These are phyloP conservation scores for Colletotrichum sp. DNA, from an alignment of 2,329 filamentous ascomycete genomes.

Conservation along the genomic window DNA sequence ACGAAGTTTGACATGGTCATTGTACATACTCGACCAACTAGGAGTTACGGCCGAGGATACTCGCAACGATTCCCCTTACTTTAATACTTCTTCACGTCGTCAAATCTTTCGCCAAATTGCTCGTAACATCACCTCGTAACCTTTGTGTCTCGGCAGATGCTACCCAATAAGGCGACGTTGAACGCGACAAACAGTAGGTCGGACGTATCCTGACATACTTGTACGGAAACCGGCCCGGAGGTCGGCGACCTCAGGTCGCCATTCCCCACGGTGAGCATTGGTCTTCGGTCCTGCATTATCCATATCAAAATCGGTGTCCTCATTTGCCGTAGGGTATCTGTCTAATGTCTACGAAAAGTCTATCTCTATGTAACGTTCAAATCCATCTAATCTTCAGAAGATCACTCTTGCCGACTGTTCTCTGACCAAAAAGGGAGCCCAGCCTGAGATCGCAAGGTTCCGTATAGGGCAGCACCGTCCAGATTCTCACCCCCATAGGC, in stretches of 20 bases:
- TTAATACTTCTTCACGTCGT: not conserved
- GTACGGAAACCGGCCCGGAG: not conserved
- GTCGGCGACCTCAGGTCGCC: not conserved
- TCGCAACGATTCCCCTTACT: not conserved
- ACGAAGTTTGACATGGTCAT: not conserved
- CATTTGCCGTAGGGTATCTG: not conserved
- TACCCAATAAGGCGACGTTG: not conserved
- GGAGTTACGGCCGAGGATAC: not conserved
- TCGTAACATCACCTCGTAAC: not conserved
- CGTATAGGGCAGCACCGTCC: constrained; percentile 53
- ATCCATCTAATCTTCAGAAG: not conserved
- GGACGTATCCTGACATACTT: not conserved
- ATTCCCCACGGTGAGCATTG: not conserved
- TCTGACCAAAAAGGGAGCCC: constrained; percentile 50
- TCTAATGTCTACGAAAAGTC: not conserved
- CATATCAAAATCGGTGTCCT: not conserved
- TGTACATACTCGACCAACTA: not conserved
- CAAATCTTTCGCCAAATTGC: not conserved
- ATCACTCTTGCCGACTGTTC: not conserved
- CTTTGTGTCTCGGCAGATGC: not conserved
- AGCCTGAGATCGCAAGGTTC: constrained; percentile 46
- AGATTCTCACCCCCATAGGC: constrained; percentile 34
- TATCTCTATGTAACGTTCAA: not conserved
- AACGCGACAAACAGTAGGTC: not conserved
- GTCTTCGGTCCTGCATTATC: not conserved